Conservation (phyloP, 2,329 filamentous ascomycete genomes). For the Fusarium torreyae region DNA sequence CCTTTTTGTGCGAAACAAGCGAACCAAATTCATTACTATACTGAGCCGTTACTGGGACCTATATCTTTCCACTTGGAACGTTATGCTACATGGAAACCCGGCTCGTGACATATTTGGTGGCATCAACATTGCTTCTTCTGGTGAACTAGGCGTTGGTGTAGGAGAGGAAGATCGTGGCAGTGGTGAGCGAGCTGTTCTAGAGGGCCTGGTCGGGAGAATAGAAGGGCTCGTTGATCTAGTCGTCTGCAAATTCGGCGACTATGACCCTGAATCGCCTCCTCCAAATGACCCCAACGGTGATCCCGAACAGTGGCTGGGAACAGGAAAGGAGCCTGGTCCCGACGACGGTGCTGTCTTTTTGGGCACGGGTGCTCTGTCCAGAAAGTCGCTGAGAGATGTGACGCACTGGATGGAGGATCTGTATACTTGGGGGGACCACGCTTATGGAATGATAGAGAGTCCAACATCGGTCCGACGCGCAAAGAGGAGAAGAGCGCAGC, state of each 20-base stretch:
- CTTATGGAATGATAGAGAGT: conserved; percentile 88
- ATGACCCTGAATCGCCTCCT: conserved; percentile 49
- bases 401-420: conserved; percentile 91
- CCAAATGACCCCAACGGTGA: conserved; percentile 47
- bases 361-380: conserved; percentile 81
- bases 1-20: conserved; percentile 75
- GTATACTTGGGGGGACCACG: conserved; percentile 85
- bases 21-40: conserved; percentile 78
- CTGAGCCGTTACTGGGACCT: conserved; percentile 87
- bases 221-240: conserved; percentile 90
- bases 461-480: conserved; percentile 75
- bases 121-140: conserved; percentile 89
- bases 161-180: conserved; percentile 96
- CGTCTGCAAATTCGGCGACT: conserved; percentile 85
- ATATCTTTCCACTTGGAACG: conserved; percentile 83
- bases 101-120: conserved; percentile 83
- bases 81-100: conserved; percentile 91
- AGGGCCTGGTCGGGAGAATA: conserved; percentile 84
- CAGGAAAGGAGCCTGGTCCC: conserved; percentile 75
- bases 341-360: conserved; percentile 91
- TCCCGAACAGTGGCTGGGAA: conserved; percentile 77
- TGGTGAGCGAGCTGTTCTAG: conserved; percentile 91
- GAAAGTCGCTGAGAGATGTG: conserved; percentile 78
- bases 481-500: conserved; percentile 55
- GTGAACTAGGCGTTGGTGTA: conserved; percentile 93